Evolutionary conservation across 495 filamentous ascomycete species (phyloP).

Genomic region (Ramalina peruviana): DNA sequence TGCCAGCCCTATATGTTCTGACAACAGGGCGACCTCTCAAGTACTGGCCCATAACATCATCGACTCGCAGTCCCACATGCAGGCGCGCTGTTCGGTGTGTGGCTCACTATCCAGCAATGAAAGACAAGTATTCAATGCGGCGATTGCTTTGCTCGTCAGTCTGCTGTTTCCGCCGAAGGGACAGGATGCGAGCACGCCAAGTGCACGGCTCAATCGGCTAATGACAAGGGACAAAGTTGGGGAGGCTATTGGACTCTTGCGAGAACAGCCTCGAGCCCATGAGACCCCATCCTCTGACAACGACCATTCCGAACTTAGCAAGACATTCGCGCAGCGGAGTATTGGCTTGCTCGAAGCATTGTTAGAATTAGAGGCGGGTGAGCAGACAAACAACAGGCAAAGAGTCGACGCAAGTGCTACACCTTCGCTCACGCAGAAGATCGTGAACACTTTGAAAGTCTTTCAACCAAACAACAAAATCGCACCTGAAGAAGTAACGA

Average conservation of each 20-base stretch:
- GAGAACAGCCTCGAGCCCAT: not conserved
- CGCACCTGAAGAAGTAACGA: not conserved
- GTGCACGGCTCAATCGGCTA: constrained; percentile 13
- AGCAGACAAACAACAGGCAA: not conserved
- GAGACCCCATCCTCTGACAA: not conserved
- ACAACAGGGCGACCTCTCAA: constrained; percentile 13
- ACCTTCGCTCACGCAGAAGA: not conserved
- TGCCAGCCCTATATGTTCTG: constrained; percentile 9
- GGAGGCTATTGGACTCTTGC: constrained; percentile 17
- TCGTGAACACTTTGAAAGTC: not conserved
- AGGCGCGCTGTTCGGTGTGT: constrained; percentile 18
- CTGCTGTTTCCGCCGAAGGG: constrained; percentile 9
- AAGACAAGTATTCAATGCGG: constrained; percentile 16
- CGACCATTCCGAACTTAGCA: not conserved
- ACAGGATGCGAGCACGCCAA: constrained; percentile 1
- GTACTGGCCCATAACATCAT: constrained; percentile 22
- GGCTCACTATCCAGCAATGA: constrained; percentile 14
- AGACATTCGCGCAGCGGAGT: constrained; percentile 4
- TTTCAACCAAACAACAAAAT: not conserved
- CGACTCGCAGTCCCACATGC: constrained; percentile 14
- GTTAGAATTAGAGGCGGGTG: constrained; percentile 15
- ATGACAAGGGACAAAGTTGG: constrained; percentile 18
- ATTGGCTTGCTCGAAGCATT: constrained; percentile 14
- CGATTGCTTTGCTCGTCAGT: constrained; percentile 11
- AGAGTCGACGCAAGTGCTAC: not conserved